Conservation (phyloP, 1,284 basidiomycete genomes). For the Puccinia polysora region DNA sequence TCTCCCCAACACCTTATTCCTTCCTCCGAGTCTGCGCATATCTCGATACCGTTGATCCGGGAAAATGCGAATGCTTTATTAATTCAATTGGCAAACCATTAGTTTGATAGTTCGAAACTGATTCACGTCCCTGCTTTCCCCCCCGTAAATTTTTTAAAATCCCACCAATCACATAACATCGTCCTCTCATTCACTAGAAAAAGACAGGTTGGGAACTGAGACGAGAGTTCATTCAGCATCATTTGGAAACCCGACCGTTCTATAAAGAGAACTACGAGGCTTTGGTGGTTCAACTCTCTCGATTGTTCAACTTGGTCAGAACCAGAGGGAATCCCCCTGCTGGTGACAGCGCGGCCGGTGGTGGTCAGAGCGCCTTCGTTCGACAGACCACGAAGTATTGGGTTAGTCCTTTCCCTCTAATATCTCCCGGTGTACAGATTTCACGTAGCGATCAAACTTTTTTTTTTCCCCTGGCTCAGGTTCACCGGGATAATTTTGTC, state of each 20-base stretch:
- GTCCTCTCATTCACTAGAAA: conserved; percentile 54
- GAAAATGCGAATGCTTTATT: no score
- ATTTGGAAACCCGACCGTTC: conserved; percentile 90
- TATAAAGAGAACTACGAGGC: conserved; percentile 74
- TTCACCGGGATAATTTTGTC: conserved; percentile 89
- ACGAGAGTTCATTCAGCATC: conserved; percentile 71
- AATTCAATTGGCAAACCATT: no score
- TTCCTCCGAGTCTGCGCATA: no score
- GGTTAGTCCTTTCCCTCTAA: conserved; percentile 59
- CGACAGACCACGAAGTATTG: conserved; percentile 98
- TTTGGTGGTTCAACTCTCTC: conserved; percentile 92
- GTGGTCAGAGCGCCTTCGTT: conserved; percentile 92
- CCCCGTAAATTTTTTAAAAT: neutral
- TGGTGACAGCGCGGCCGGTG: conserved; percentile 89
- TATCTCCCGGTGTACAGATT: neutral
- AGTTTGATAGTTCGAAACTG: no score
- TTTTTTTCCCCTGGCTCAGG: conserved; percentile 55
- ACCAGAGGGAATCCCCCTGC: conserved; percentile 90
- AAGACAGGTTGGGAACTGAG: conserved; percentile 61
- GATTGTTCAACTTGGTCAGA: conserved; percentile 89
- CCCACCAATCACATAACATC: neutral
- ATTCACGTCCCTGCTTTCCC: no score
- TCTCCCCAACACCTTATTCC: no score
- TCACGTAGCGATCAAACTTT: conserved; percentile 1
- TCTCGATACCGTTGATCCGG: no score